Base-by-base conservation (phyloP, 768 basidiomycete species). In the Hygrocybe punicea region DNA sequence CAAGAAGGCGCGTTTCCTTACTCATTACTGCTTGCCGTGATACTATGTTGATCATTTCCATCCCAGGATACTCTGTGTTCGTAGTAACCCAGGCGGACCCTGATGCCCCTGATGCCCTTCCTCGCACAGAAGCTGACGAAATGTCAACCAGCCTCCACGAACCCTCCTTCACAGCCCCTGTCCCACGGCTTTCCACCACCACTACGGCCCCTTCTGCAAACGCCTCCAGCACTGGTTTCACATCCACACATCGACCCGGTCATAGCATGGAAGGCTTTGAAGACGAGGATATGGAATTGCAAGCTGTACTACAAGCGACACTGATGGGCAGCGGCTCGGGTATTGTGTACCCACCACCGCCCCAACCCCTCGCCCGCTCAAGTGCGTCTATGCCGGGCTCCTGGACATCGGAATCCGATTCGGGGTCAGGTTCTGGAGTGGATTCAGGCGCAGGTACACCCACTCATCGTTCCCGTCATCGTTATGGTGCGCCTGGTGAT, bases 231-330 rank as follows among this genome's bases (percentile, higher is more conserved):
- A n/a, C n/a, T n/a, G n/a, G n/a, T n/a, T n/a, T 35, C 19, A 34
- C 29, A 6, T 29, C n/a, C 52, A 23, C 35, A 17, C 17, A 19
- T 11, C 17, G 23, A 36, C 33, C 14, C 21, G 11, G 8, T 46
- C 33, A 25, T 17, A 11, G n/a, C 14, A 58, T 71, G 1, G 73
- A 73, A 40, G 81, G 75, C 2, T 72, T 89, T 45, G 92, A 89
- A 58, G 89, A 92, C 60, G 93, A 93, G 65, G 93, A 97, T 68
- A 80, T 85, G 63, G 90, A 92, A 57, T 80, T 96, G 2, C 94
- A 97, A 67, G 89, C 85, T 5, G 93, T 90, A 0, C 74, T 95
- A 49, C 91, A 91, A 63, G 93, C 91, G 2, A 93, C 91, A 4
- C 72, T 95, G 42, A 74, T 75, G 65, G 69, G 69, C 34, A 39